A percentile compares a stretch with the other conserved stretches of the same genome.
phyloP scores from a whole-genome alignment of 257 asterid species.

The Petunia secreta region DNA sequence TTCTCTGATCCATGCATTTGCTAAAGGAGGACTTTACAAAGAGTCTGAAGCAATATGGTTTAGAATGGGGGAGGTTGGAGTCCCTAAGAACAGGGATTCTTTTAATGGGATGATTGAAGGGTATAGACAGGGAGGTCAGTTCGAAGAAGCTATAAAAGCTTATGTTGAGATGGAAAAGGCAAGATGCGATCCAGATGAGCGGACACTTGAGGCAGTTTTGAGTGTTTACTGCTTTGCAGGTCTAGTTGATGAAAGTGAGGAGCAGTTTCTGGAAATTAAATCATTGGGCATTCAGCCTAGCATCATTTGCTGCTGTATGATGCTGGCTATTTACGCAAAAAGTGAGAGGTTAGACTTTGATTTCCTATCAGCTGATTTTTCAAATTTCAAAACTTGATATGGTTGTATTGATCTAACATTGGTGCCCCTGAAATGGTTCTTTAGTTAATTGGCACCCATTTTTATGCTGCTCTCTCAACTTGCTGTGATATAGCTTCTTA shows the following conservation, averaged over 20 bases:
- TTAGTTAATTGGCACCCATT: neutral
- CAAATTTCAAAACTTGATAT: neutral
- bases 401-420: neutral
- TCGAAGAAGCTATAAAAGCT: slow-evolving; percentile 91
- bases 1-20: slow-evolving; percentile 76
- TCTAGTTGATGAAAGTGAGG: slow-evolving; percentile 89
- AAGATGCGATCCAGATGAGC: slow-evolving; percentile 91
- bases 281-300: slow-evolving; percentile 85
- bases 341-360: slow-evolving; percentile 63
- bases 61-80: slow-evolving; percentile 78
- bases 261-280: slow-evolving; percentile 83
- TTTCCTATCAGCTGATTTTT: slow-evolving; percentile 27
- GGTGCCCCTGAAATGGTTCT: slow-evolving; percentile 16
- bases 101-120: slow-evolving; percentile 88
- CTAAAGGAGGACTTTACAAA: slow-evolving; percentile 93
- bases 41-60: slow-evolving; percentile 73
- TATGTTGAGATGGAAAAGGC: slow-evolving; percentile 91
- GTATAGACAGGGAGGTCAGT: slow-evolving; percentile 87
- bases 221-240: slow-evolving; percentile 94
- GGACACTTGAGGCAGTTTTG: slow-evolving; percentile 91
- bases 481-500: neutral
- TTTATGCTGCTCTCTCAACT: slow-evolving; percentile 22
- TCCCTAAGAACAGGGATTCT: slow-evolving; percentile 59
- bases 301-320: slow-evolving; percentile 95
- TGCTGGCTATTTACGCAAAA: slow-evolving; percentile 81